Evolutionary conservation across 805 yeast genomes (phyloP).

Genomic region (Sugiyamaella floridensis): DNA sequence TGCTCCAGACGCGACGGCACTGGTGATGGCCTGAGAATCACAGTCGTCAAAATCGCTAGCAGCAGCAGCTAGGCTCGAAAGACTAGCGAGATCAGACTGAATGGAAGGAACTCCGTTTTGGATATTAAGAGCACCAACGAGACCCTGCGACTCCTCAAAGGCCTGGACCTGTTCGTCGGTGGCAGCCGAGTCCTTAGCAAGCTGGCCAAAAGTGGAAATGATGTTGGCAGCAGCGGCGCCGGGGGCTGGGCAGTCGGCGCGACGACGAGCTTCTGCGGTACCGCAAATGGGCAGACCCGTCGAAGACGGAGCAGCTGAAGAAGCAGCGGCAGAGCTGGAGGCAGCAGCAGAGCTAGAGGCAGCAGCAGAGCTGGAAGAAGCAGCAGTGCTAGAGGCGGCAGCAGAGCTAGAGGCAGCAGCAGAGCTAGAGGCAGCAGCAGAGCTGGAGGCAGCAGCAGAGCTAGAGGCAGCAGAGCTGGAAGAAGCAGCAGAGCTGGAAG

Average conservation of each 20-base stretch:
- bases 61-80: slow-evolving; percentile 8
- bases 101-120: slow-evolving; percentile 22
- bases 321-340: neutral
- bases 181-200: slow-evolving; percentile 5
- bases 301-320: neutral
- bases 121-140: slow-evolving; percentile 25
- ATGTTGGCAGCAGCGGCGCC: slow-evolving; percentile 1
- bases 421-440: slow-evolving; percentile 9
- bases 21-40: slow-evolving; percentile 6
- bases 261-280: neutral
- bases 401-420: slow-evolving; percentile 3
- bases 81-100: slow-evolving; percentile 14
- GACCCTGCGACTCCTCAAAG: slow-evolving; percentile 16
- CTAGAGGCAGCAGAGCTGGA: slow-evolving; percentile 11
- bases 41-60: slow-evolving; percentile 1
- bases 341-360: neutral
- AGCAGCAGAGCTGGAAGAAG: slow-evolving; percentile 2
- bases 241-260: slow-evolving; percentile 1
- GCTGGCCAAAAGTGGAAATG: slow-evolving; percentile 9
- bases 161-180: slow-evolving; percentile 9
- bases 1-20: slow-evolving; percentile 12
- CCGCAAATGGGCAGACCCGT: neutral
- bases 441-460: slow-evolving; percentile 3
- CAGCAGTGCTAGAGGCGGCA: neutral
- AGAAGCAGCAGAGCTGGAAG: slow-evolving; percentile 8